Conservation (phyloP, 805 yeast species). For the Metschnikowia shivogae region DNA sequence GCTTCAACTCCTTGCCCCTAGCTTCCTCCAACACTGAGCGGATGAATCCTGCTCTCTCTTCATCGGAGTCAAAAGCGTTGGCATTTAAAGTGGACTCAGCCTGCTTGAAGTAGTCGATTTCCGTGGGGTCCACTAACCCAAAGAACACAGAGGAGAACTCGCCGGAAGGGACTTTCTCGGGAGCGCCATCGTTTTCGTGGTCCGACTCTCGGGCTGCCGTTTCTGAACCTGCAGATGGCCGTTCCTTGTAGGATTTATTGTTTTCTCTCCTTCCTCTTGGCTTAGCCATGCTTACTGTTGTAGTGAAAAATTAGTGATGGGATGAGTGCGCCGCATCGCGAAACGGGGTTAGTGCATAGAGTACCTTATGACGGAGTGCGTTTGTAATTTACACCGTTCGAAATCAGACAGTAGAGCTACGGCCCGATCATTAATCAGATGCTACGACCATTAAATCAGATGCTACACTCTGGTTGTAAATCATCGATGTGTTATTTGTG, state of each 20-base stretch:
- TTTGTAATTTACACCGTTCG: no score
- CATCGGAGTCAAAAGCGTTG: slow-evolving; percentile 69
- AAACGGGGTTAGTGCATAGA: slow-evolving; percentile 2
- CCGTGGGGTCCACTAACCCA: slow-evolving; percentile 81
- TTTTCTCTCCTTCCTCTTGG: slow-evolving; percentile 43
- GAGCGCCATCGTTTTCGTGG: background rate
- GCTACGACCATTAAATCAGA: no score
- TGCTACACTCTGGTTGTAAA: no score
- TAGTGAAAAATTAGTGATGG: slow-evolving; percentile 8
- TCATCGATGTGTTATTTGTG: background rate
- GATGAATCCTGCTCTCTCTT: slow-evolving; percentile 71
- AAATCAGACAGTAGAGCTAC: no score
- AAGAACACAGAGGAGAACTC: slow-evolving; percentile 51
- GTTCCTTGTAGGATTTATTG: slow-evolving; percentile 24
- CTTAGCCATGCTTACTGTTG: slow-evolving; percentile 18
- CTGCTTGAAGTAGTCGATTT: slow-evolving; percentile 85
- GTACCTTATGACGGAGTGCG: background rate
- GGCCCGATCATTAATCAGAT: no score
- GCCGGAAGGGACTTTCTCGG: slow-evolving; percentile 10
- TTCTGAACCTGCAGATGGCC: slow-evolving; percentile 9
- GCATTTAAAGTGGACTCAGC: slow-evolving; percentile 84
- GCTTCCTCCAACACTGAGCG: slow-evolving; percentile 80
- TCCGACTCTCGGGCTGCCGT: slow-evolving; percentile 2
- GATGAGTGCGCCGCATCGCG: slow-evolving; percentile 6
- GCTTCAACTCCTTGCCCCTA: slow-evolving; percentile 82